phyloP scores from a whole-genome alignment of 2,329 filamentous ascomycete genomes.

The Acrocalymma vagum region DNA sequence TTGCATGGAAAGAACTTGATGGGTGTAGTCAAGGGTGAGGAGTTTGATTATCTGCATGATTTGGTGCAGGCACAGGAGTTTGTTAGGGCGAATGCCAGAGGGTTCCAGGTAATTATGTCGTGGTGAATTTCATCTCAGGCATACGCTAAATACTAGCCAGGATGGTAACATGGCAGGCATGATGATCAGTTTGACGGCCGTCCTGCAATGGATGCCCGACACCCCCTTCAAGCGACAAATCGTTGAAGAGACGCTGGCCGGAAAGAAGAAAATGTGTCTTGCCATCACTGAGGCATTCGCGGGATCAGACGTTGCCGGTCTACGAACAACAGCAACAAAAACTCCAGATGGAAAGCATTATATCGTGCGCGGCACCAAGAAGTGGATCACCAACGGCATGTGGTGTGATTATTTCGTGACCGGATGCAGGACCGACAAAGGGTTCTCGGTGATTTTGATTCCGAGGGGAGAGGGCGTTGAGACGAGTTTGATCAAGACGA shows the following conservation, averaged over 20 bases:
- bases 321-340: conserved; percentile 74
- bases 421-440: conserved; percentile 80
- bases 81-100: conserved; percentile 73
- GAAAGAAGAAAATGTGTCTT: conserved; percentile 87
- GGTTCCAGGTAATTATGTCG: too few species aligned
- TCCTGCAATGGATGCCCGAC: conserved; percentile 79
- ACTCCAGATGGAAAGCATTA: conserved; percentile 59
- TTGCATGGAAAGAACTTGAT: conserved; percentile 75
- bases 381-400: conserved; percentile 86
- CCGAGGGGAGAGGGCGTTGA: conserved; percentile 77
- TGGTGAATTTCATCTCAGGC: too few species aligned
- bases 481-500: conserved; percentile 81
- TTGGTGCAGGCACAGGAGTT: conserved; percentile 79
- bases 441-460: conserved; percentile 79
- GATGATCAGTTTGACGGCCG: conserved; percentile 81
- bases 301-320: conserved; percentile 80
- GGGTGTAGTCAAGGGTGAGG: conserved; percentile 75
- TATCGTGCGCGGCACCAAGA: conserved; percentile 75
- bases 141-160: too few species aligned
- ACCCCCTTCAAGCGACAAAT: conserved; percentile 71
- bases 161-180: conserved; percentile 90
- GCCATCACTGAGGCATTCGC: conserved; percentile 91
- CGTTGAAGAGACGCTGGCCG: conserved; percentile 75
- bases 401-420: conserved; percentile 86
- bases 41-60: conserved; percentile 90